Conservation (phyloP, 225 moss, liverwort and hornwort genomes). For the Marchantia paleacea region DNA sequence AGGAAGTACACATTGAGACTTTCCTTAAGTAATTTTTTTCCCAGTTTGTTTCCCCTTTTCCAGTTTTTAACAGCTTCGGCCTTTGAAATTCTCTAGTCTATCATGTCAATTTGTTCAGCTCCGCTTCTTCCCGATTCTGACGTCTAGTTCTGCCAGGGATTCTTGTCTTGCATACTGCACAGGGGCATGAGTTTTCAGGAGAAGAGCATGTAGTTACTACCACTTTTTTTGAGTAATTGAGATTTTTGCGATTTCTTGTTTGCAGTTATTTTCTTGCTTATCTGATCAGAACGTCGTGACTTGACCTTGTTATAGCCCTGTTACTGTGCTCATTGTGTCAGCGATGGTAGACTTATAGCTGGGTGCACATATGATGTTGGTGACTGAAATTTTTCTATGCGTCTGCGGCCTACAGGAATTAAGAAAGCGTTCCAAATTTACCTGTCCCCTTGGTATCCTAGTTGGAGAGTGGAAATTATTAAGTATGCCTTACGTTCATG, state of each 20-base stretch:
- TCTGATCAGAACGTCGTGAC: not conserved
- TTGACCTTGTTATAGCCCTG: not conserved
- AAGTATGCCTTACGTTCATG: no score
- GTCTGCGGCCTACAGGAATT: not conserved
- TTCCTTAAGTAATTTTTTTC: conserved; percentile 36
- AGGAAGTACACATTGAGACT: conserved; percentile 55
- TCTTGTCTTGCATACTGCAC: not conserved
- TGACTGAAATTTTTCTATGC: not conserved
- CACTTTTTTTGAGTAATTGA: not conserved
- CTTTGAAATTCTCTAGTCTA: not conserved
- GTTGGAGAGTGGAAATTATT: not conserved
- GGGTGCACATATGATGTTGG: not conserved
- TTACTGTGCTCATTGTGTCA: not conserved
- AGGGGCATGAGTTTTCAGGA: not conserved
- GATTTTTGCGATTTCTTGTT: not conserved
- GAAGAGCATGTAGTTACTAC: not conserved
- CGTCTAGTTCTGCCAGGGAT: not conserved
- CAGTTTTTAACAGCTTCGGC: not conserved
- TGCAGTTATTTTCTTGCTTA: not conserved
- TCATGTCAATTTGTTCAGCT: not conserved
- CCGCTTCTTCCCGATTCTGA: not conserved
- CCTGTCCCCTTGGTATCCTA: not conserved
- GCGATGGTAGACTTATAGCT: not conserved
- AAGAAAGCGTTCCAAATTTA: not conserved
- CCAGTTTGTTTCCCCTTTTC: conserved; percentile 12